Conservation (phyloP, 352 stramenopile genomes). For the Globisporangium cylindrosporum region DNA sequence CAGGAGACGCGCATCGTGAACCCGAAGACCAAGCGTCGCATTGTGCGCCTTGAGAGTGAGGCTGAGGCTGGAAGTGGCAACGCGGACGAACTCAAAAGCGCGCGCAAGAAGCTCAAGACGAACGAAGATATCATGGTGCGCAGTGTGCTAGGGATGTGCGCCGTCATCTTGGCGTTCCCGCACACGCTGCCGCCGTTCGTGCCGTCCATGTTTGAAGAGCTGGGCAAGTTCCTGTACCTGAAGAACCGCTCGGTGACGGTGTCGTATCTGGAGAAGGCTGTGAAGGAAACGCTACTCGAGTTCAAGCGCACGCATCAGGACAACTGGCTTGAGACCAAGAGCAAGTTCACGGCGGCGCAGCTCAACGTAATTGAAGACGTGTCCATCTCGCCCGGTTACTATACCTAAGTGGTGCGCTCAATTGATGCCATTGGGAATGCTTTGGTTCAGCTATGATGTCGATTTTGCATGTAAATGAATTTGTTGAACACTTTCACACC, state of each 20-base stretch:
- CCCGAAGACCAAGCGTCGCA: constrained; percentile 57
- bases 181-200: constrained; percentile 69
- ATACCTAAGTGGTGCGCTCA: constrained; percentile 29
- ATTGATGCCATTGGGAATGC: background rate
- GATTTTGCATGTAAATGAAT: background rate
- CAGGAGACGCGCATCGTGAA: constrained; percentile 46
- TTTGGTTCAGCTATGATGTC: background rate
- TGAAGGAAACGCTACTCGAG: constrained; percentile 79
- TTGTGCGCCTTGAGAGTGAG: constrained; percentile 39
- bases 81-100: constrained; percentile 32
- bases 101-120: constrained; percentile 37
- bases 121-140: constrained; percentile 56
- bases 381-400: constrained; percentile 75
- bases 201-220: constrained; percentile 67
- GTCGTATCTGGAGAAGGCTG: constrained; percentile 66
- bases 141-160: constrained; percentile 66
- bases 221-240: constrained; percentile 68
- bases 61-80: constrained; percentile 5
- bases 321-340: constrained; percentile 78
- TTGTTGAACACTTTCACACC: background rate
- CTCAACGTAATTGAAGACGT: constrained; percentile 77
- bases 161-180: constrained; percentile 73
- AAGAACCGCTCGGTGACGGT: constrained; percentile 52
- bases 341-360: constrained; percentile 50
- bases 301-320: constrained; percentile 85